Base-by-base conservation (phyloP, 2,329 filamentous ascomycete species). In the Aspergillus melleus region DNA sequence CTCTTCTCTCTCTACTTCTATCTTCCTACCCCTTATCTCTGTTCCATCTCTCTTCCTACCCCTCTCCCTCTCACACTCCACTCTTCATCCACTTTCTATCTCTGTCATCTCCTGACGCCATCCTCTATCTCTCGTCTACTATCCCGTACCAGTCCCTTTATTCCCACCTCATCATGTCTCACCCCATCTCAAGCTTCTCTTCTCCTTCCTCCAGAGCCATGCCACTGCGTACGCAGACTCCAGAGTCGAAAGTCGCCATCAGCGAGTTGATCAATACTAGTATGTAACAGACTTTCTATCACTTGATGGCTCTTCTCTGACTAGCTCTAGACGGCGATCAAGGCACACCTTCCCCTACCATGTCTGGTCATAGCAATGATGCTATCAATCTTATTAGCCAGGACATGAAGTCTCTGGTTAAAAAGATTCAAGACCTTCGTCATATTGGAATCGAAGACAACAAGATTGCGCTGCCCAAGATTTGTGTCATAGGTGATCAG, bases 401-500 rank as follows among this genome's bases (percentile, higher is more conserved):
- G 2, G 71, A 72, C 14, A 77, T 79, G 69, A 76, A 75, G 39
- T 59, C 59, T 0, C 60, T 80, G 5, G 73, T 80, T 0, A 73
- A 71, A 12, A 76, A 72, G n/a, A 76, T 80, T 0, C 76, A 78
- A 53, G 84, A 89, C 52, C 83, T 96, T 0, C 86, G 91, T 54
- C 83, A 87, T 6, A 82, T 94, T 0, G 90, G 90, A 0, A 87
- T 96, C 0, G 87, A 90, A 53, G 85, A 90, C 19, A 84, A 87
- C 4, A 69, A 79, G 0, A 84, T 91, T 0, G 84, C 86, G 0
- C 79, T 96, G 0, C 91, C 92, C 0, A 91, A 92, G 66, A 86
- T 96, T 10, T 90, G 94, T 6, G 85, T 96, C 0, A 86, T 96
- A 0, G 92, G 92, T 0, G 92, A 96, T 52, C 92, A 96, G 69